Percentiles rank a stretch among this genome's conserved stretches.
phyloP scores from a whole-genome alignment of 1,284 basidiomycete genomes.

The Ganoderma meredithae region DNA sequence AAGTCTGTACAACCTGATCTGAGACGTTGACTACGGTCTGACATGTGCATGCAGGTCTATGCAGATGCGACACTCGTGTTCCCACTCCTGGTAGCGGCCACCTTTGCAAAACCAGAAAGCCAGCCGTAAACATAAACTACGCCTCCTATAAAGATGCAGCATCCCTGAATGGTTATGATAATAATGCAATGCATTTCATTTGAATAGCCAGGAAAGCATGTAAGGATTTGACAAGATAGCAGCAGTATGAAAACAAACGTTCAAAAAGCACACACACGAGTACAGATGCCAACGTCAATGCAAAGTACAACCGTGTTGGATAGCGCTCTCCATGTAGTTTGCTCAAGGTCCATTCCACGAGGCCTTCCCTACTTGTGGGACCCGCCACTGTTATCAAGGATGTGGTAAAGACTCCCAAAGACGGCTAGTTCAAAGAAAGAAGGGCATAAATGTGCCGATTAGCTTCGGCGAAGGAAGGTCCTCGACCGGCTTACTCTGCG shows the following conservation, averaged over 20 bases:
- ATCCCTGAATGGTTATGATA: neutral
- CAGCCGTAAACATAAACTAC: neutral
- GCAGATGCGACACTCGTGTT: conserved; percentile 79
- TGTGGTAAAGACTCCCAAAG: neutral
- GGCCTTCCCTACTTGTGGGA: neutral
- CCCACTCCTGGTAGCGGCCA: conserved; percentile 76
- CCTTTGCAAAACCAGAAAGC: conserved; percentile 54
- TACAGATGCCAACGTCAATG: neutral
- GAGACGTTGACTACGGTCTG: neutral
- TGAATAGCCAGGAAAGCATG: conserved; percentile 1
- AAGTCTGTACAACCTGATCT: conserved; percentile 58
- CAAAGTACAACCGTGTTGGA: neutral
- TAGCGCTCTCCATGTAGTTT: neutral
- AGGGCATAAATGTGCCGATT: neutral
- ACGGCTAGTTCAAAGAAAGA: neutral
- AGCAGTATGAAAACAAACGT: neutral
- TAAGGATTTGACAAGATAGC: neutral
- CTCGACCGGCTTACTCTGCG: neutral
- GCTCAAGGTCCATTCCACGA: neutral
- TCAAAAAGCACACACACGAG: neutral
- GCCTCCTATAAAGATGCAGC: no score
- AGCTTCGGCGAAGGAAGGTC: neutral
- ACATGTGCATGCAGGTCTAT: conserved; percentile 46
- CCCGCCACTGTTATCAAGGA: neutral
- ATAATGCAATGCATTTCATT: neutral